Percentiles rank a stretch among this genome's conserved stretches.
phyloP scores from a whole-genome alignment of 2,329 filamentous ascomycete species.

The Salinomyces thailandicus region DNA sequence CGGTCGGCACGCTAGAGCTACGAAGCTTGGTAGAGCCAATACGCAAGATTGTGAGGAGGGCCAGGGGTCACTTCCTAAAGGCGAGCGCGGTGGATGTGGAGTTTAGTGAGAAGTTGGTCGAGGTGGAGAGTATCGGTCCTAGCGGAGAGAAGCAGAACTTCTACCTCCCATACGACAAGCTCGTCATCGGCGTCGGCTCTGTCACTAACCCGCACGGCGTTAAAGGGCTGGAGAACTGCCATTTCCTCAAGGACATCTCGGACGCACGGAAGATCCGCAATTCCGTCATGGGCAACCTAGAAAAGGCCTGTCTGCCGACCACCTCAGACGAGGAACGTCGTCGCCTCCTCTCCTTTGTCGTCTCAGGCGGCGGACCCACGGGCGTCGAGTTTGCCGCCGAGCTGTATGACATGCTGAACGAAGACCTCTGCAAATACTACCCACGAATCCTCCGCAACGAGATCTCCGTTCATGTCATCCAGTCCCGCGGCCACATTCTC shows the following conservation, averaged over 20 bases:
- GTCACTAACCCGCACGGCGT: slow-evolving; percentile 92
- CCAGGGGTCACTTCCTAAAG: slow-evolving; percentile 82
- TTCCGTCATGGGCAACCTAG: slow-evolving; percentile 77
- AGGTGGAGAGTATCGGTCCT: slow-evolving; percentile 64
- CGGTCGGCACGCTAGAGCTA: slow-evolving; percentile 86
- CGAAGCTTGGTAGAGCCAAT: slow-evolving; percentile 89
- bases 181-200: slow-evolving; percentile 85
- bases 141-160: slow-evolving; percentile 67
- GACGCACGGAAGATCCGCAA: slow-evolving; percentile 87
- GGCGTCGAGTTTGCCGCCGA: slow-evolving; percentile 97
- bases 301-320: slow-evolving; percentile 84
- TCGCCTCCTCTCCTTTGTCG: slow-evolving; percentile 85
- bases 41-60: slow-evolving; percentile 64
- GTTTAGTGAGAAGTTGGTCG: slow-evolving; percentile 82
- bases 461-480: slow-evolving; percentile 94
- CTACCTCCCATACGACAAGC: slow-evolving; percentile 95
- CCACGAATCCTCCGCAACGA: slow-evolving; percentile 89
- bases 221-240: slow-evolving; percentile 83
- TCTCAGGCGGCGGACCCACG: slow-evolving; percentile 89
- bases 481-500: slow-evolving; percentile 85
- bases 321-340: slow-evolving; percentile 79
- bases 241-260: slow-evolving; percentile 90
- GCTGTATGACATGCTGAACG: slow-evolving; percentile 89
- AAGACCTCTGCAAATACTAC: slow-evolving; percentile 75
- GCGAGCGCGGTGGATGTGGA: slow-evolving; percentile 81